Percentiles rank a stretch among this genome's conserved stretches.
Conservation (phyloP, 1,139 yeast species). For the Yamadazyma sp. region DNA sequence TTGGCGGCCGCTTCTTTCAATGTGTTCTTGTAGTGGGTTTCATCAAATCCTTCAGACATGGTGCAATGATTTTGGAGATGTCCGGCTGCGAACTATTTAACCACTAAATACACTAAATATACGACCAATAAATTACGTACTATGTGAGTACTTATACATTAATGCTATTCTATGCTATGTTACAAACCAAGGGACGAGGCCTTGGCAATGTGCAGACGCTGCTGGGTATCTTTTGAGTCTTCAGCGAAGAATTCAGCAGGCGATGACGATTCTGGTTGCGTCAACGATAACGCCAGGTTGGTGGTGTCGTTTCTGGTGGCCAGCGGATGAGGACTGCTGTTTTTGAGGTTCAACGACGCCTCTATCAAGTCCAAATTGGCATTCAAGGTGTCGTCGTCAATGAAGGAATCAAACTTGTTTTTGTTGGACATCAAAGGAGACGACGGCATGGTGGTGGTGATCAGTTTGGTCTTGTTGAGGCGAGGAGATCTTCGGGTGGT, state of each 20-base stretch:
- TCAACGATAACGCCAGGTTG: conserved; percentile 33
- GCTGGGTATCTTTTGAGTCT: not conserved
- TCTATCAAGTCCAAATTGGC: conserved; percentile 20
- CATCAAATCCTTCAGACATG: not conserved
- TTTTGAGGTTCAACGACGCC: conserved; percentile 22
- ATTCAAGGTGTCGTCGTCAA: conserved; percentile 18
- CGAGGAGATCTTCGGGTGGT: conserved; percentile 26
- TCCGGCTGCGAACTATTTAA: not conserved
- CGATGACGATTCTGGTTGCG: conserved; percentile 13
- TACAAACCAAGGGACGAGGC: no score
- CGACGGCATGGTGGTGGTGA: conserved; percentile 43
- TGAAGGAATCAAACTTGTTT: conserved; percentile 18
- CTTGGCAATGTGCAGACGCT: no score
- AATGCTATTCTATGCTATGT: conserved; percentile 1
- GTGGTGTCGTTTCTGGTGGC: conserved; percentile 42
- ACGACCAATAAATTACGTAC: no score
- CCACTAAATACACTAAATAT: no score
- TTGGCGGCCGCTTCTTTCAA: not conserved
- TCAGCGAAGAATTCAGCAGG: conserved; percentile 11
- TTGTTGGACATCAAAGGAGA: conserved; percentile 27
- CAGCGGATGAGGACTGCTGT: conserved; percentile 28
- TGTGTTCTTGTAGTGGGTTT: not conserved
- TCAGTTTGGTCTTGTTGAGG: conserved; percentile 21
- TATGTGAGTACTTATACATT: no score
- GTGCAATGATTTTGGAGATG: not conserved